phyloP scores from a whole-genome alignment of 1,284 basidiomycete genomes.

The Takashimella tepidaria region DNA sequence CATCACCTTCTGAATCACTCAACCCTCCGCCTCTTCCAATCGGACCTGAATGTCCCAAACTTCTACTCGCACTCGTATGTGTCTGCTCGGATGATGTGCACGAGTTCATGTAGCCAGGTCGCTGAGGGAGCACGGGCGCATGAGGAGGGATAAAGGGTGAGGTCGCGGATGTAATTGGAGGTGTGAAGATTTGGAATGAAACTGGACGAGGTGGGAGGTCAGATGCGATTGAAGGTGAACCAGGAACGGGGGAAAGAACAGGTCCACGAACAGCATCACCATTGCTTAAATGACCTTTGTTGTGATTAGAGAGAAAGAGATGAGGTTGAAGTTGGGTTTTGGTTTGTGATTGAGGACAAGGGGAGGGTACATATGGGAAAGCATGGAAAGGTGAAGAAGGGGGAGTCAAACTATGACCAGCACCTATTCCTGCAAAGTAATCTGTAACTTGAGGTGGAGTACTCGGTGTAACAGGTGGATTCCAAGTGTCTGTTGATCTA shows the following conservation, averaged over 20 bases:
- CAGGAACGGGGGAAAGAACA: constrained; percentile 14
- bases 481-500: too few species aligned
- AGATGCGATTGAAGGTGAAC: constrained; percentile 11
- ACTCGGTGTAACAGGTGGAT: constrained; percentile 3
- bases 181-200: constrained; percentile 9
- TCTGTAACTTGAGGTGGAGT: constrained; percentile 13
- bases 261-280: too few species aligned
- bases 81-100: background rate
- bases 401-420: constrained; percentile 30
- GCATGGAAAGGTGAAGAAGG: constrained; percentile 24
- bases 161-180: too few species aligned
- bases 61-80: background rate
- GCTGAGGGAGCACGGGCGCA: too few species aligned
- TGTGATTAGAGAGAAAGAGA: too few species aligned
- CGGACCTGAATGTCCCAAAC: constrained; percentile 4
- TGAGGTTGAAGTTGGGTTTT: too few species aligned
- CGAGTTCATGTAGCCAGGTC: too few species aligned
- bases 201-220: constrained; percentile 14
- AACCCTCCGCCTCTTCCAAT: constrained; percentile 2
- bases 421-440: constrained; percentile 26
- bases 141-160: too few species aligned
- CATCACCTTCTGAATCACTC: background rate
- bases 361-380: constrained; percentile 7
- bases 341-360: too few species aligned
- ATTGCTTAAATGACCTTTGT: too few species aligned